Evolutionary conservation across 2,329 filamentous ascomycete species (phyloP).

Genomic region (Diplodia sapinea): DNA sequence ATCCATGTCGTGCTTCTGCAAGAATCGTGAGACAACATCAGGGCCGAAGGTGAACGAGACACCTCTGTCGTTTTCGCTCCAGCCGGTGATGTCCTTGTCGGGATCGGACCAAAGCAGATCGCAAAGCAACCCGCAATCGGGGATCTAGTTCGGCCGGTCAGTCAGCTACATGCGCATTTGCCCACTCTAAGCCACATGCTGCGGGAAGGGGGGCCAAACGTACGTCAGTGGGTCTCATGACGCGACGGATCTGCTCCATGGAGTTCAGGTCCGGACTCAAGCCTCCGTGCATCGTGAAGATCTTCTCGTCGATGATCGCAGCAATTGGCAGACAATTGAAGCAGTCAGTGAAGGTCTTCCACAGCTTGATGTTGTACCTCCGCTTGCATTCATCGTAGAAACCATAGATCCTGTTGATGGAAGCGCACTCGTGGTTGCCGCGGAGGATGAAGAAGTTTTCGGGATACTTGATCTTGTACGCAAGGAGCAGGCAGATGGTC

Average conservation of each 20-base stretch:
- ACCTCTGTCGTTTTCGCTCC: slow-evolving; percentile 98
- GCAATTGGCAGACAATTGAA: slow-evolving; percentile 99
- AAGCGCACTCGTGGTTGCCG: slow-evolving; percentile 98
- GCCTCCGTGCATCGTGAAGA: slow-evolving; percentile 99
- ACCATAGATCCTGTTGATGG: slow-evolving; percentile 98
- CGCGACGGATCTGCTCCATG: slow-evolving; percentile 99
- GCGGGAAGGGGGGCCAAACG: slow-evolving; percentile 51
- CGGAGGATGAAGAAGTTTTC: slow-evolving; percentile 99
- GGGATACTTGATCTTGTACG: slow-evolving; percentile 99
- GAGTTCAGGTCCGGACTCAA: slow-evolving; percentile 97
- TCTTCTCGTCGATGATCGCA: slow-evolving; percentile 99
- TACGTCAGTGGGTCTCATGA: slow-evolving; percentile 99
- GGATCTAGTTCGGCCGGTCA: slow-evolving; percentile 73
- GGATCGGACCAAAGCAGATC: slow-evolving; percentile 98
- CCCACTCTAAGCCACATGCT: slow-evolving; percentile 25
- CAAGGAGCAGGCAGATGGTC: slow-evolving; percentile 94
- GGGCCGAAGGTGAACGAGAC: slow-evolving; percentile 98
- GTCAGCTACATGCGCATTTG: slow-evolving; percentile 36
- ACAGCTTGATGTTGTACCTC: slow-evolving; percentile 98
- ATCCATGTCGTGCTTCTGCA: slow-evolving; percentile 99
- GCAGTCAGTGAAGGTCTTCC: slow-evolving; percentile 99
- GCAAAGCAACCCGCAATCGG: slow-evolving; percentile 95
- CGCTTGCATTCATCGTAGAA: slow-evolving; percentile 99
- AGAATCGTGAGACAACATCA: slow-evolving; percentile 94
- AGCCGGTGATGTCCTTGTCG: slow-evolving; percentile 98